Conservation (phyloP, 148 eudicot genomes). For the Rhododendron molle region DNA sequence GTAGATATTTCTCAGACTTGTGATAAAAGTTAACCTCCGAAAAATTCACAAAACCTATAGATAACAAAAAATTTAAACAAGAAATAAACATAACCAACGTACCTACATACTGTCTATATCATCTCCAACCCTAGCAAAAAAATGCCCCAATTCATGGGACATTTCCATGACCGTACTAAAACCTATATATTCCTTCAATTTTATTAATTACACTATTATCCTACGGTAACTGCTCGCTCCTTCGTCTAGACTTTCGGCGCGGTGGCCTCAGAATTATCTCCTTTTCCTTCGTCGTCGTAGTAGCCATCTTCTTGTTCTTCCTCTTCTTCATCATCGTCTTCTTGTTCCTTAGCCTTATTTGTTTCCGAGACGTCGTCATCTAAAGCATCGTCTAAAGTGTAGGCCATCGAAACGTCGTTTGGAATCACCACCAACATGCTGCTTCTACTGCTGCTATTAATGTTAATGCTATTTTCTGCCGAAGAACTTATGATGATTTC, state of each 20-base stretch:
- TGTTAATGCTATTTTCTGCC: not conserved
- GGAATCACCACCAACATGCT: not conserved
- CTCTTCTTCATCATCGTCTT: not conserved
- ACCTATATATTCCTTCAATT: not conserved
- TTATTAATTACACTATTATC: not conserved
- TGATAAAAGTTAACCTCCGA: not conserved
- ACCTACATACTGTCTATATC: not conserved
- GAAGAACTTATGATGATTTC: constrained; percentile 9
- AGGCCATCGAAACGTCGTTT: not conserved
- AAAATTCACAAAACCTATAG: not conserved
- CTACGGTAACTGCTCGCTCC: not conserved
- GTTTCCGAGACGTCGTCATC: not conserved
- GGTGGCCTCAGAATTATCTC: not conserved
- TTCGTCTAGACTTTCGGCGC: not conserved
- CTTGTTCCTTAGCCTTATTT: not conserved
- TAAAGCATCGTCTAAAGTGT: not conserved
- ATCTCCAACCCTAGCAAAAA: constrained; percentile 10
- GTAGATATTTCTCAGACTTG: no score
- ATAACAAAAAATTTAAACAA: not conserved
- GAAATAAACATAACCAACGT: not conserved
- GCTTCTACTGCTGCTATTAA: not conserved
- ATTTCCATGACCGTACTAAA: not conserved
- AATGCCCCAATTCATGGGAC: constrained; percentile 6
- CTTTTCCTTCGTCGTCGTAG: not conserved
- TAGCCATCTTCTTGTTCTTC: not conserved